phyloP scores from a whole-genome alignment of 345 rosid genomes.

The Lenwebbia sp. region DNA sequence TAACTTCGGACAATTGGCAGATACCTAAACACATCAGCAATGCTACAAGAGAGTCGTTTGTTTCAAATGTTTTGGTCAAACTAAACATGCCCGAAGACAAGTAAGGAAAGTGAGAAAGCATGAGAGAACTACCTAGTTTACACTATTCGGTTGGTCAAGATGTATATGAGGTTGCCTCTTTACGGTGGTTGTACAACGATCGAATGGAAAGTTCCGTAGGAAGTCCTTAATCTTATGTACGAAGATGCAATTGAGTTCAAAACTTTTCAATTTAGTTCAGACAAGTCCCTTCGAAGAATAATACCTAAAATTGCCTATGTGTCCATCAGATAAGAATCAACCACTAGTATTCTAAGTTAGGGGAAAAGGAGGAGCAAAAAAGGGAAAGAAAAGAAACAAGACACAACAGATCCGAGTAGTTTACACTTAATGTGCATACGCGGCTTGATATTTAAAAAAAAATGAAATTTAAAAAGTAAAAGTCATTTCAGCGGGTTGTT shows the following conservation, averaged over 20 bases:
- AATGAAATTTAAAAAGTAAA: too few species aligned
- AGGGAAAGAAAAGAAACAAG: too few species aligned
- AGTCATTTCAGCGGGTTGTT: not conserved
- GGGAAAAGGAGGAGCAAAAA: too few species aligned
- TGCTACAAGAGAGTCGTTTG: not conserved
- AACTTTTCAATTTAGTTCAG: not conserved
- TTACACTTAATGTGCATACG: not conserved
- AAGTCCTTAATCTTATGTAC: not conserved
- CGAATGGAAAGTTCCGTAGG: not conserved
- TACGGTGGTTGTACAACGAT: not conserved
- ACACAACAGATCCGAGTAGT: too few species aligned
- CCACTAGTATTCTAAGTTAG: too few species aligned
- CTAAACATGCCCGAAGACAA: not conserved
- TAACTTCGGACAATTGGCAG: not conserved
- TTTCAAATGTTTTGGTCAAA: not conserved
- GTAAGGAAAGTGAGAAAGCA: not conserved
- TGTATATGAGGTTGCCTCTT: not conserved
- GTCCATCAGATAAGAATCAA: not conserved
- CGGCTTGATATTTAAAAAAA: not conserved
- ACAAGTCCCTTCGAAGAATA: not conserved
- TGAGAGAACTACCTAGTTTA: not conserved
- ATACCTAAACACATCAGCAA: not conserved
- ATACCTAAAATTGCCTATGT: not conserved
- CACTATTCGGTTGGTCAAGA: not conserved
- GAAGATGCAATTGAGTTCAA: rapidly evolving